Percentiles rank a stretch among this genome's conserved stretches.
phyloP scores from a whole-genome alignment of 2,329 filamentous ascomycete species.

The Neobulgaria alba region DNA sequence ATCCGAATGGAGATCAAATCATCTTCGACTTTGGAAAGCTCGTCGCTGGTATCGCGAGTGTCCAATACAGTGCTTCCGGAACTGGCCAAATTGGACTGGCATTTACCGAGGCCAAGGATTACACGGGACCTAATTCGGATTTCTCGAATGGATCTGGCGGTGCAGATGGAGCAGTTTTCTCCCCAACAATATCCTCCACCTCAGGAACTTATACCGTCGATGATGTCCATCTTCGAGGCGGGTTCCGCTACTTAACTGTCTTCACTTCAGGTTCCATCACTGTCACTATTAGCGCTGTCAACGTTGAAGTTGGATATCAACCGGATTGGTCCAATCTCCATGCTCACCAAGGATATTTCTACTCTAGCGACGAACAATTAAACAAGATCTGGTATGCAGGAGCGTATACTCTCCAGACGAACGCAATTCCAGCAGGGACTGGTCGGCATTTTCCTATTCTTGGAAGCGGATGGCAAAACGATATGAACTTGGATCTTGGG shows the following conservation, averaged over 20 bases:
- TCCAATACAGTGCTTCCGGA: slow-evolving; percentile 39
- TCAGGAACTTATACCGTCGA: slow-evolving; percentile 36
- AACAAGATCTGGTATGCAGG: slow-evolving; percentile 46
- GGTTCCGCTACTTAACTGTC: slow-evolving; percentile 43
- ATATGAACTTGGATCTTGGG: slow-evolving; percentile 33
- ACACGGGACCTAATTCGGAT: slow-evolving; percentile 39
- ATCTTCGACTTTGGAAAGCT: slow-evolving; percentile 52
- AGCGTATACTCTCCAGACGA: slow-evolving; percentile 35
- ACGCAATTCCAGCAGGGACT: slow-evolving; percentile 25
- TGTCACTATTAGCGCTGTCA: slow-evolving; percentile 24
- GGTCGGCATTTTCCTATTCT: slow-evolving; percentile 27
- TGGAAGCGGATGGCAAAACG: slow-evolving; percentile 31
- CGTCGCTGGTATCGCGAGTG: slow-evolving; percentile 45
- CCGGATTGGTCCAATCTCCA: slow-evolving; percentile 35
- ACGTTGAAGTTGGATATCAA: slow-evolving; percentile 34
- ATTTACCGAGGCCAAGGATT: slow-evolving; percentile 38
- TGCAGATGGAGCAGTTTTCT: slow-evolving; percentile 40
- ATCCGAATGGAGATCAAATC: slow-evolving; percentile 40
- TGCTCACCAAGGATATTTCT: slow-evolving; percentile 48
- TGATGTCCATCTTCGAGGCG: slow-evolving; percentile 37
- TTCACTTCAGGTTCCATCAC: slow-evolving; percentile 33
- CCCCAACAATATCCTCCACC: slow-evolving; percentile 30
- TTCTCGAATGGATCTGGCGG: slow-evolving; percentile 38
- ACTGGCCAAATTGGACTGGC: slow-evolving; percentile 35
- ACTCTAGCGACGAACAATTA: slow-evolving; percentile 39